phyloP scores from a whole-genome alignment of 2,329 filamentous ascomycete genomes.

The Venturia effusa region DNA sequence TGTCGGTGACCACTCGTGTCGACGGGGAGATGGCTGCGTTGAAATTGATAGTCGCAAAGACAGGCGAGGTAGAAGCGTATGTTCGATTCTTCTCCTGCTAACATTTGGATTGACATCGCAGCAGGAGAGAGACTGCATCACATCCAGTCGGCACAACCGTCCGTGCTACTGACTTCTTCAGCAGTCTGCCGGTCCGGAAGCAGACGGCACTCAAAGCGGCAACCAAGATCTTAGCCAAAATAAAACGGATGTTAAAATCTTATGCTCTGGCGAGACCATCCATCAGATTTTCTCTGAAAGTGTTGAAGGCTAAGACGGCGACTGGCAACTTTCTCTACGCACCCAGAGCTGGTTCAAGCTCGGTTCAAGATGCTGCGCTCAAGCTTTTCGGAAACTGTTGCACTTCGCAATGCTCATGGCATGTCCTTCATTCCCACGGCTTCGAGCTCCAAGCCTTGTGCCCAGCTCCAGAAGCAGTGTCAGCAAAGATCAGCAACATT shows the following conservation, averaged over 20 bases:
- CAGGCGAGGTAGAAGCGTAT: constrained; percentile 39
- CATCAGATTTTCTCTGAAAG: constrained; percentile 50
- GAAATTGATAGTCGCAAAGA: constrained; percentile 38
- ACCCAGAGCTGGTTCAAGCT: constrained; percentile 35
- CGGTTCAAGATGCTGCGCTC: constrained; percentile 46
- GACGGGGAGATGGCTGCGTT: constrained; percentile 49
- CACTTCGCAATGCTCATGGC: constrained; percentile 42
- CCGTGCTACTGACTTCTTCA: constrained; percentile 48
- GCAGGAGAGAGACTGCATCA: constrained; percentile 33
- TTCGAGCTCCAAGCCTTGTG: constrained; percentile 49
- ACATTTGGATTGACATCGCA: background rate
- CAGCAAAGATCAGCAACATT: constrained; percentile 27
- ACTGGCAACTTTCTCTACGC: constrained; percentile 52
- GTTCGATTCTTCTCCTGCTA: background rate
- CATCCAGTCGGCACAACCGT: constrained; percentile 61
- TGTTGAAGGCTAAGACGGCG: constrained; percentile 42
- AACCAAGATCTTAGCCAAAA: constrained; percentile 43
- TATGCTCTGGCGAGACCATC: constrained; percentile 57
- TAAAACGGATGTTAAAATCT: constrained; percentile 49
- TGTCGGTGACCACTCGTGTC: constrained; percentile 54
- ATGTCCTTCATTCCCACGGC: constrained; percentile 23
- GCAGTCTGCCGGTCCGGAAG: constrained; percentile 51
- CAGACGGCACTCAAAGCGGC: constrained; percentile 48
- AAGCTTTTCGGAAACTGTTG: constrained; percentile 52
- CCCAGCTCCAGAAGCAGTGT: constrained; percentile 38